Base-by-base conservation (phyloP, 805 yeast genomes). In the Nakazawaea laoshanensis region DNA sequence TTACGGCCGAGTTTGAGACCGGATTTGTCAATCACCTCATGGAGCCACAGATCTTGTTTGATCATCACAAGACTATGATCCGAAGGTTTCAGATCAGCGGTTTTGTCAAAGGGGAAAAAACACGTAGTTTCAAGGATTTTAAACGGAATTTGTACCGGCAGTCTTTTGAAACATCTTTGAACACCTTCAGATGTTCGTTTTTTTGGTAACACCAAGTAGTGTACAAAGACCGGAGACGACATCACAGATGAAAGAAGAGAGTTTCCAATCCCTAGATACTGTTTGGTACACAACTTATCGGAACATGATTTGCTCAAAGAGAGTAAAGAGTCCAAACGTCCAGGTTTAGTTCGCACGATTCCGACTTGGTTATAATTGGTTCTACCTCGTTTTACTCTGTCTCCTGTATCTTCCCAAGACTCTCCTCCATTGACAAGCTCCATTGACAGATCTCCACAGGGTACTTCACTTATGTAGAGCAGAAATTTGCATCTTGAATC, bases 371-470 rank as follows among this genome's bases (percentile, higher is more conserved):
- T 57, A 42, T 72, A 78, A 48, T 72, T 61, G 22, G 67, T 69
- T 24, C 94, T 53, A 0, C 96, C 96, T 45, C 95, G 50, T 2
- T 70, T 11, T 2, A 42, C 32, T 2, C 42, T 44, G 3, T 37
- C 27, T 5, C 22, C 21, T 5, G 13, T 16, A 10, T 27, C 13
- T 27, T 33, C 21, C 30, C 30, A 26, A 7, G 31, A 27, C 14
- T 27, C 32, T 10, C 29, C 31, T 13, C 29, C 34, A 23, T 20
- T 30, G 46, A 55, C 24, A n/a, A 53, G 42, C 19, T 65, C 66
- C 74, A 86, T 70, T 5, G 94, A 79, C 1, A 84, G 77, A 50
- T 88, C 96, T 1, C 97, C 97, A 59, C 97, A 88, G 0, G 96
- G 96, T 1, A 78, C 63, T 40, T 82, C 92, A 8, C 88, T 74